Percentiles rank a stretch among this genome's conserved stretches.
Evolutionary conservation across 305 asterid genomes (phyloP).

Genomic region (Lippia alba): DNA sequence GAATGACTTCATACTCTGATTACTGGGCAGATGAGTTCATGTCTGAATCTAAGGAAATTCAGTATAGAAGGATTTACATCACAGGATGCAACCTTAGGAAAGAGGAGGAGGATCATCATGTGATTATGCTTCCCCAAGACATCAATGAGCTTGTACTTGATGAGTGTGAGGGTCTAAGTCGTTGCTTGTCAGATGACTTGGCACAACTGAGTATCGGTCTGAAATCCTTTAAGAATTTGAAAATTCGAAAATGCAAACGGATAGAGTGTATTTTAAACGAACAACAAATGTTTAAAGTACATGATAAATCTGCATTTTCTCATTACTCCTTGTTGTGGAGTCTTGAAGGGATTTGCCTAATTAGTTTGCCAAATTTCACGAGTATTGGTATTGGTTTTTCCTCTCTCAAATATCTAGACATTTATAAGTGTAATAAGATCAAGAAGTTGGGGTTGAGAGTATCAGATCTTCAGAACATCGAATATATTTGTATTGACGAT

Average conservation of each 20-base stretch:
- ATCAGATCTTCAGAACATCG: constrained; percentile 13
- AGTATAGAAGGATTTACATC: not conserved
- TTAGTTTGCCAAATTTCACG: constrained; percentile 8
- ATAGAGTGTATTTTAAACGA: constrained; percentile 19
- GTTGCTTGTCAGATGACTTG: constrained; percentile 17
- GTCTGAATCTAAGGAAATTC: too few species aligned
- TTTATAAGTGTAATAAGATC: constrained; percentile 26
- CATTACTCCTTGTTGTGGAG: not conserved
- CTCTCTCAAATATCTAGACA: constrained; percentile 12
- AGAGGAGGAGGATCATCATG: not conserved
- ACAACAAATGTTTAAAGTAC: not conserved
- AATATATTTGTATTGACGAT: constrained; percentile 2
- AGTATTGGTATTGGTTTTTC: constrained; percentile 19
- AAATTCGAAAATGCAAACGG: not conserved
- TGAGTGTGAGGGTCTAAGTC: constrained; percentile 19
- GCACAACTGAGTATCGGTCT: constrained; percentile 17
- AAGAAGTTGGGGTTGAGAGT: constrained; percentile 19
- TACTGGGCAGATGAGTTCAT: not conserved
- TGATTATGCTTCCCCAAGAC: not conserved
- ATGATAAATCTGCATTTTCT: not conserved
- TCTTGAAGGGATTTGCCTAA: constrained; percentile 11
- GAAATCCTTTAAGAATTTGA: constrained; percentile 4
- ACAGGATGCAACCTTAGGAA: not conserved
- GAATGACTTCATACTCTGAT: not conserved
- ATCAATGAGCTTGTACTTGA: not conserved